Evolutionary conservation across 176 grass and related monocot species (phyloP), one percentile per base, ranked within the genome.

Genomic region (Puccinellia tenuiflora): DNA sequence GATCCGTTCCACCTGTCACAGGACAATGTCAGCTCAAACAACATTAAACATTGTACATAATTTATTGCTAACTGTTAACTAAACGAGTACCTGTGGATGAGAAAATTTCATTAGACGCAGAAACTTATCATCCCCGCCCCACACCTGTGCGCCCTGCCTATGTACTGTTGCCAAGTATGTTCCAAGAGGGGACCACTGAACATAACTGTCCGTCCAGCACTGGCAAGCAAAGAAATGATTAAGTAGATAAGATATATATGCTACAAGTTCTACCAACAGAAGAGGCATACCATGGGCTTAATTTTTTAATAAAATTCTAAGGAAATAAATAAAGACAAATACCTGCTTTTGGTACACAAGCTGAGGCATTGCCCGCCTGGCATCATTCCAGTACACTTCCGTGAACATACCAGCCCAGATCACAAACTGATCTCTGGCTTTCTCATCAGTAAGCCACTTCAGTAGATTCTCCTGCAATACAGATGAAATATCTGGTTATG

Each of bases 351-450:
- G 90, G 86, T 91, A 94, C 20, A 94, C 94, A 66, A 94, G 92
- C 69, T 97, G 88, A 87, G 88, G 90, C 16, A 87, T 76, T 57
- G 51, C 62, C 75, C 90, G 88, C 76, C 90, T 90, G 56, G 92
- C 83, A 73, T 97, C 92, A 87, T 97, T 97, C 94, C 94, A 97
- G 77, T 94, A 97, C 54, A 97, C 86, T 81, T 97, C 95, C n/a
- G 92, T 97, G 77, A 85, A 78, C 21, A 84, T 89, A 62, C 90
- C 92, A 81, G 95, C 95, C 75, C 86, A 90, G 54, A 94, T 97
- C 10, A 92, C 95, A 87, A 97, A 97, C 66, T 97, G 95, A 85
- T 97, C 95, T 47, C 95, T 86, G 29, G 88, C 90, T 34, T 91
- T 97, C 45, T 94, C 92, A 71, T 97, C 95, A 81, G 92, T 94